Conservation (phyloP, 495 filamentous ascomycete species). For the Daldinia vernicosa region DNA sequence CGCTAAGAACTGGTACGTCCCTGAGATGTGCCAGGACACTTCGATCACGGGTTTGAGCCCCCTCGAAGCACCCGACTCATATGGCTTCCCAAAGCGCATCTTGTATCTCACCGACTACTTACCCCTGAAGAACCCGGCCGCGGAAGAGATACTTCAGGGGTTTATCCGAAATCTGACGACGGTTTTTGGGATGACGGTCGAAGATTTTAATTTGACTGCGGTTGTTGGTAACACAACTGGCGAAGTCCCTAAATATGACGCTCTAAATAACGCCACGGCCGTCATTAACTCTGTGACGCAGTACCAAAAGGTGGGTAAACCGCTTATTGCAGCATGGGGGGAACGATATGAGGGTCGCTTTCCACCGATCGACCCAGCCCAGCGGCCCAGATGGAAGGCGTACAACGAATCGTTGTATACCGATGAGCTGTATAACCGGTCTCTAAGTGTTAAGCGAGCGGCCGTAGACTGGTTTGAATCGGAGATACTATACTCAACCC, state of each 20-base stretch:
- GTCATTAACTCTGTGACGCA: not conserved
- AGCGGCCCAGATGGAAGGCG: not conserved
- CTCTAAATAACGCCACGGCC: not conserved
- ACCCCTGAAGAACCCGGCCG: conserved; percentile 49
- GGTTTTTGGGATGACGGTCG: conserved; percentile 56
- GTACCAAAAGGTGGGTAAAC: not conserved
- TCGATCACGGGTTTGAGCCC: conserved; percentile 45
- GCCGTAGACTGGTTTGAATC: conserved; percentile 52
- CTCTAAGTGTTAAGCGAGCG: conserved; percentile 30
- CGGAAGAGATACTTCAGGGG: conserved; percentile 47
- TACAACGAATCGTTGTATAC: not conserved
- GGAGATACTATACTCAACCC: conserved; percentile 46
- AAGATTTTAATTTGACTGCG: conserved; percentile 47
- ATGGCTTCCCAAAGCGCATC: conserved; percentile 45
- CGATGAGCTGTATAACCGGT: not conserved
- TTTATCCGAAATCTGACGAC: conserved; percentile 68
- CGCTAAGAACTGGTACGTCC: conserved; percentile 51
- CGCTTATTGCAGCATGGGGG: not conserved
- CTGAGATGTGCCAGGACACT: conserved; percentile 43
- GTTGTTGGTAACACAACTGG: conserved; percentile 17
- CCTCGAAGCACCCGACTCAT: conserved; percentile 44
- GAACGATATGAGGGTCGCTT: not conserved
- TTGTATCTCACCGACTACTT: conserved; percentile 52
- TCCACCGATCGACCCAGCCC: not conserved
- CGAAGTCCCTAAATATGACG: not conserved